These are phyloP conservation scores for Teratosphaeria epicoccoides DNA, from an alignment of 2,329 filamentous ascomycete genomes.

Conservation along the genomic window DNA sequence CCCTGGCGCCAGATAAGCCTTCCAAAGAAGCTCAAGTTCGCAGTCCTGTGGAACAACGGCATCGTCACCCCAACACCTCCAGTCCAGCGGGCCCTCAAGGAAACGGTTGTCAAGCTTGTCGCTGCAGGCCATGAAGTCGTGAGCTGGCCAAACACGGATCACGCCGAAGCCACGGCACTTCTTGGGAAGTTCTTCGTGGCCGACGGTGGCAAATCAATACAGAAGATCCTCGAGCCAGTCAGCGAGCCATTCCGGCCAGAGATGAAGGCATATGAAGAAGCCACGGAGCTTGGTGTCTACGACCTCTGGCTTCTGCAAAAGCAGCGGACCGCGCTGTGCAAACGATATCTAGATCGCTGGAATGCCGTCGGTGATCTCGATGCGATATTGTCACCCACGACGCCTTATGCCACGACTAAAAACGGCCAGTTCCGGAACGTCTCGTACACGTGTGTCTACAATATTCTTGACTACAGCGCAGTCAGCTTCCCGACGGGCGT, in stretches of 20 bases:
- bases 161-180: slow-evolving; percentile 41
- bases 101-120: slow-evolving; percentile 44
- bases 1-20: slow-evolving; percentile 40
- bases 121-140: slow-evolving; percentile 41
- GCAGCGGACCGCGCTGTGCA: slow-evolving; percentile 33
- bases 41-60: slow-evolving; percentile 48
- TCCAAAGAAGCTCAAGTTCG: slow-evolving; percentile 47
- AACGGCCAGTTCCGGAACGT: slow-evolving; percentile 36
- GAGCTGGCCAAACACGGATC: slow-evolving; percentile 42
- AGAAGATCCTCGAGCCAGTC: slow-evolving; percentile 30
- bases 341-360: slow-evolving; percentile 37
- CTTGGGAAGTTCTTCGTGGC: slow-evolving; percentile 39
- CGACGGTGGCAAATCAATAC: slow-evolving; percentile 41
- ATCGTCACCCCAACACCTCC: slow-evolving; percentile 52
- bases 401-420: slow-evolving; percentile 34
- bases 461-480: slow-evolving; percentile 38
- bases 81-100: slow-evolving; percentile 45
- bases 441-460: slow-evolving; percentile 35
- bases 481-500: slow-evolving; percentile 36
- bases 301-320: slow-evolving; percentile 41
- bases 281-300: slow-evolving; percentile 32
- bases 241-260: slow-evolving; percentile 40
- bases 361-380: slow-evolving; percentile 30
- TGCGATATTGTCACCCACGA: slow-evolving; percentile 37
- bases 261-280: slow-evolving; percentile 36